These are phyloP conservation scores for Prunus mume DNA, from an alignment of 306 rosid genomes.

Conservation along the genomic window DNA sequence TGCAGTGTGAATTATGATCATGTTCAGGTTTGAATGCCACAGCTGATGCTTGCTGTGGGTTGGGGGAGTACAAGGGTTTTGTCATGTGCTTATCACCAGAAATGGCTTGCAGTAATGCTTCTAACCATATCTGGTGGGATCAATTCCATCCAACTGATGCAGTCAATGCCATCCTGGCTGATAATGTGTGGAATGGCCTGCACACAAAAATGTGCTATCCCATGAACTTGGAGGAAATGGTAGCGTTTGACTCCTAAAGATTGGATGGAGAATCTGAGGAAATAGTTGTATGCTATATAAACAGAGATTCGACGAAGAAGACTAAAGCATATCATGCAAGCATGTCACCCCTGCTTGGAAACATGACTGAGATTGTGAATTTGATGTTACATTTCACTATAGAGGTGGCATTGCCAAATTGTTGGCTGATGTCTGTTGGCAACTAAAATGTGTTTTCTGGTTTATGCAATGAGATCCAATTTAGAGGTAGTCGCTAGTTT, in stretches of 20 bases:
- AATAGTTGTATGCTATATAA: neutral
- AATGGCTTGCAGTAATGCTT: slow-evolving; percentile 82
- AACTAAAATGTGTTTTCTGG: neutral
- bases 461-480: slow-evolving; percentile 8
- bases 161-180: slow-evolving; percentile 80
- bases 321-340: neutral
- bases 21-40: slow-evolving; percentile 71
- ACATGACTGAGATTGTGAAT: neutral
- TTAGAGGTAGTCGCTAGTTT: slow-evolving; percentile 8
- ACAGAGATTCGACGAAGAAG: neutral
- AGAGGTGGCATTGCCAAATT: neutral
- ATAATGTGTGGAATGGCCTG: slow-evolving; percentile 70
- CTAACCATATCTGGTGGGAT: slow-evolving; percentile 89
- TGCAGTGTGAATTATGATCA: slow-evolving; percentile 17
- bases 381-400: neutral
- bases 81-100: slow-evolving; percentile 68
- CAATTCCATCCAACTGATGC: slow-evolving; percentile 92
- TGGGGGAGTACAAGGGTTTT: slow-evolving; percentile 82
- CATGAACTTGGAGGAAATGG: slow-evolving; percentile 66
- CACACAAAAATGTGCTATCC: slow-evolving; percentile 78
- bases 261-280: slow-evolving; percentile 7
- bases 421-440: neutral
- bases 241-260: slow-evolving; percentile 30
- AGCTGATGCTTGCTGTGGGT: slow-evolving; percentile 81
- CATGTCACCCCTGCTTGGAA: neutral